phyloP scores from a whole-genome alignment of 352 stramenopile species.

The Lagenidium giganteum region DNA sequence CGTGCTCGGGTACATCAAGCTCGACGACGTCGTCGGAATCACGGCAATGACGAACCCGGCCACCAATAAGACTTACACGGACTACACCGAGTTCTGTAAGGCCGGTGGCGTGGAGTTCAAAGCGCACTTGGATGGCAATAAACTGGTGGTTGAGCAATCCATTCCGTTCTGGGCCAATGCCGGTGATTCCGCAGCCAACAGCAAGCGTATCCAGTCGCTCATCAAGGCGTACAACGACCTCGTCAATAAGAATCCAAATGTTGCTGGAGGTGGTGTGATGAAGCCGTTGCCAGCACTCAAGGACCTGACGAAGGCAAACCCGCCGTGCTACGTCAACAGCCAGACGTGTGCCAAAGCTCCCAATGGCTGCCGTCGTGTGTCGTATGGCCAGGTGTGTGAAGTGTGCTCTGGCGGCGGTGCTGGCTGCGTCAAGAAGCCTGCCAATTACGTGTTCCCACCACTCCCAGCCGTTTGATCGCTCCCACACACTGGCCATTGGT shows the following conservation, averaged over 20 bases:
- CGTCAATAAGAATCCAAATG: conserved; percentile 25
- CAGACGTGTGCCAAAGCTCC: conserved; percentile 28
- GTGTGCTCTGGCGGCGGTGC: conserved; percentile 28
- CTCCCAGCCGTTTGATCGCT: too few relatives aligned
- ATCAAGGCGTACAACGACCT: conserved; percentile 55
- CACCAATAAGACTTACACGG: conserved; percentile 22
- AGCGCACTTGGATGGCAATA: conserved; percentile 24
- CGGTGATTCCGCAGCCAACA: conserved; percentile 33
- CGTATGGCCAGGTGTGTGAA: conserved; percentile 61
- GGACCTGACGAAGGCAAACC: conserved; percentile 39
- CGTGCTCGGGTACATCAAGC: conserved; percentile 42
- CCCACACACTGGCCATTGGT: too few relatives aligned
- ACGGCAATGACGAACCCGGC: conserved; percentile 28
- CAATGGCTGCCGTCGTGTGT: conserved; percentile 46
- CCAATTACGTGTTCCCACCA: conserved; percentile 38
- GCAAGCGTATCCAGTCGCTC: conserved; percentile 28
- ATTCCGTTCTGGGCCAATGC: conserved; percentile 64
- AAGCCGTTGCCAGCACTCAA: conserved; percentile 33
- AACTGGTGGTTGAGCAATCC: conserved; percentile 24
- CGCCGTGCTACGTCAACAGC: conserved; percentile 66
- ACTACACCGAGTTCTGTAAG: conserved; percentile 52
- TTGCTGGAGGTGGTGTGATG: conserved; percentile 35
- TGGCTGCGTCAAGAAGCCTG: conserved; percentile 29
- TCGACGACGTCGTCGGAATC: conserved; percentile 70
- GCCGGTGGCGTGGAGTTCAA: conserved; percentile 40